Evolutionary conservation across 768 basidiomycete genomes (phyloP).

Genomic region (Kwoniella sp.): DNA sequence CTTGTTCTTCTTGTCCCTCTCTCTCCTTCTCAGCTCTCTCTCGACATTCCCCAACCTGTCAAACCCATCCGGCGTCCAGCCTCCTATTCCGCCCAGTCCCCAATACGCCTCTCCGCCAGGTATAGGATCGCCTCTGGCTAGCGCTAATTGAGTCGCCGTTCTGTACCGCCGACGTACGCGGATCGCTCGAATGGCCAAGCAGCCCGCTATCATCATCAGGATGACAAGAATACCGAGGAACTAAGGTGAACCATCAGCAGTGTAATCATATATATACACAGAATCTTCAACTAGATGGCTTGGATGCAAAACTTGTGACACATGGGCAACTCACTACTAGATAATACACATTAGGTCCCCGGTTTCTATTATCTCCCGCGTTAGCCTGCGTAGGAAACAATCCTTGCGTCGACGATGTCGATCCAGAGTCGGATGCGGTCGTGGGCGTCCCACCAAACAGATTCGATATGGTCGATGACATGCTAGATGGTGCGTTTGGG

Average conservation of each 20-base stretch:
- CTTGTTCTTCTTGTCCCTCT: conserved; percentile 14
- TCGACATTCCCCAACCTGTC: conserved; percentile 21
- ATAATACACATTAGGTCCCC: conserved; percentile 44
- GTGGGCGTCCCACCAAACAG: conserved; percentile 10
- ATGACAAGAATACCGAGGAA: conserved; percentile 48
- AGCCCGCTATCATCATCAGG: conserved; percentile 37
- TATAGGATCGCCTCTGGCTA: conserved; percentile 42
- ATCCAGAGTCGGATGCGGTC: not conserved
- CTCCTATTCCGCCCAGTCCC: conserved; percentile 36
- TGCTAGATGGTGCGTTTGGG: conserved; percentile 18
- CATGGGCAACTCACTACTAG: conserved; percentile 39
- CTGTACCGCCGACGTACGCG: conserved; percentile 41
- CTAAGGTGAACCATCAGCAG: conserved; percentile 11
- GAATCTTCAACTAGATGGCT: not conserved
- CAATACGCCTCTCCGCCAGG: conserved; percentile 36
- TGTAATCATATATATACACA: not conserved
- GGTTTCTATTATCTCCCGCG: conserved; percentile 3
- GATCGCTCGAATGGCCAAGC: conserved; percentile 36
- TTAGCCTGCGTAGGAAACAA: conserved; percentile 36
- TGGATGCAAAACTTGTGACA: not conserved
- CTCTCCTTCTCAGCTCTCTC: conserved; percentile 14
- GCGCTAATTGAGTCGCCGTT: conserved; percentile 42
- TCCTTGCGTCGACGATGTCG: conserved; percentile 9
- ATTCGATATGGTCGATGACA: conserved; percentile 2
- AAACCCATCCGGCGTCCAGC: conserved; percentile 26